Conservation (phyloP, 495 filamentous ascomycete species). For the Podospora didyma region DNA sequence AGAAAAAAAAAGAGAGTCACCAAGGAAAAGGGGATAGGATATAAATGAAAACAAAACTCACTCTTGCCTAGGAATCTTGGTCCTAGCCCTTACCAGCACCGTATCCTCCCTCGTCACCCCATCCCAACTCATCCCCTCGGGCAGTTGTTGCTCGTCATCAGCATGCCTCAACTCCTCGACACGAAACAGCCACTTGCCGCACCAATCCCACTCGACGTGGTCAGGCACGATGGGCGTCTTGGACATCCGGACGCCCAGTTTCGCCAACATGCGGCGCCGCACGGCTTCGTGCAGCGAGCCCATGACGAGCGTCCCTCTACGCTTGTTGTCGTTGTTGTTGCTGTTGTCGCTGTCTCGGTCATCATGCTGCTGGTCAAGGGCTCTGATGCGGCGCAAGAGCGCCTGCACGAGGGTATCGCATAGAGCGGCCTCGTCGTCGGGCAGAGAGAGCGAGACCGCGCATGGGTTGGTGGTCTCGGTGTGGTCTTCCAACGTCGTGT, state of each 20-base stretch:
- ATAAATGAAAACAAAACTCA: slow-evolving; percentile 21
- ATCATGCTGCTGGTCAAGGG: slow-evolving; percentile 2
- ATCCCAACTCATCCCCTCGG: slow-evolving; percentile 30
- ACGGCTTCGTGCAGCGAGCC: slow-evolving; percentile 33
- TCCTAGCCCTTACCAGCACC: slow-evolving; percentile 28
- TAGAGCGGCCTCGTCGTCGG: neutral
- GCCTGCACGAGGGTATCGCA: slow-evolving; percentile 9
- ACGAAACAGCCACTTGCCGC: slow-evolving; percentile 43
- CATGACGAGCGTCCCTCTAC: slow-evolving; percentile 16
- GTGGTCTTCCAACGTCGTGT: slow-evolving; percentile 48
- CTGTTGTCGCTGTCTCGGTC: neutral
- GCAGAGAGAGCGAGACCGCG: neutral
- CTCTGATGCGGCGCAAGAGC: slow-evolving; percentile 3
- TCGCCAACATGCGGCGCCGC: slow-evolving; percentile 21
- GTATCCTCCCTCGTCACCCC: slow-evolving; percentile 27
- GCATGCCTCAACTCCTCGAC: slow-evolving; percentile 23
- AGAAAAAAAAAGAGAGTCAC: no score
- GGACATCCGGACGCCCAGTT: slow-evolving; percentile 17
- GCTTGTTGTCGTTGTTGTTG: neutral
- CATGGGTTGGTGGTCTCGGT: neutral
- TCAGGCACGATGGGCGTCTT: slow-evolving; percentile 10
- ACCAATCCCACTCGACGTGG: slow-evolving; percentile 24
- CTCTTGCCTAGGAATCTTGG: slow-evolving; percentile 30
- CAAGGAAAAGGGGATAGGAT: neutral
- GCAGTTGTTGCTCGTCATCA: slow-evolving; percentile 7